Evolutionary conservation across 2,329 filamentous ascomycete species (phyloP), one percentile per base, ranked within the genome.

Genomic region (Cytospora schulzeri): DNA sequence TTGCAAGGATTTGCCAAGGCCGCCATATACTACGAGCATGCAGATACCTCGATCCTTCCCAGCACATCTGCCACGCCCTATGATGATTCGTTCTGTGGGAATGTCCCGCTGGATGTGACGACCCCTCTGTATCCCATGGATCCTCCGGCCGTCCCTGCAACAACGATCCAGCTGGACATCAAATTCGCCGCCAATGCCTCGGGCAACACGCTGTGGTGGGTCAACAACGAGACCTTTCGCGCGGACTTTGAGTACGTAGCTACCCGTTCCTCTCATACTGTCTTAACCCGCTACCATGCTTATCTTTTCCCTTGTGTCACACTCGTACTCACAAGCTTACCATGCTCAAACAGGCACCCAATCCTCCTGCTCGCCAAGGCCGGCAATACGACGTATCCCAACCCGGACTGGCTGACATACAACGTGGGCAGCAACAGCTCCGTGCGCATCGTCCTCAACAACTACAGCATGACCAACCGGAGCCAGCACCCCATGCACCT

Each of bases 401-500:
- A 52, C 26, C 54, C 61, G 8, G 22, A 63, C 19, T 50, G 56
- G 48, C 35, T 48, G 31, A 45, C 57, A 14, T 45, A 53, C 31
- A 58, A 38, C 53, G 31, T 28, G 3, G 53, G 53, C 31, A 35
- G 12, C 6, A 56, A 17, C 22, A 35, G 31, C 17, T 24, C 31
- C 9, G 53, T 56, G 19, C 53, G 53, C 29, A 24, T 56, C 31
- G 31, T 56, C 53, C n/a, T 58, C 45, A 52, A 57, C 48, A 63
- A 57, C 17, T 28, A 58, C 54, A 53, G 41, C 19, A 45, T 29
- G 14, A 41, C 14, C 1, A 29, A 31, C 48, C 45, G 57, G 54
- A 56, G 53, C 31, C 41, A 45, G 3, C 61, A 63, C 24, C 61
- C 61, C 2, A 63, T 63, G n/a, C 60, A 63, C 24, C 54, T 63